Conservation (phyloP, 2,329 filamentous ascomycete genomes). For the Cladosporium sphaerospermum region DNA sequence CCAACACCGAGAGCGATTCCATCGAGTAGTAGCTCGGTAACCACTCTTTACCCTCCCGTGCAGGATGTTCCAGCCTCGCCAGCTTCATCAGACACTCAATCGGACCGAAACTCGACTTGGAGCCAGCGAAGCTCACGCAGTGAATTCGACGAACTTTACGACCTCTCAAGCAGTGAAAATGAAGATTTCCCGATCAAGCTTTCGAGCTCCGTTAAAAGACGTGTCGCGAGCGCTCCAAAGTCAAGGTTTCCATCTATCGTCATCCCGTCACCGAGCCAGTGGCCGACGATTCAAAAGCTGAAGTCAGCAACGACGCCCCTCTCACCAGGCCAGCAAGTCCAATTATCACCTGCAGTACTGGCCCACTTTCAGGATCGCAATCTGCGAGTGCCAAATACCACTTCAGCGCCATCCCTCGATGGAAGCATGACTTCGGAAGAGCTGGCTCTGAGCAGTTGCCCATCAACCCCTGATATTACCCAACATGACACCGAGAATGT, state of each 20-base stretch:
- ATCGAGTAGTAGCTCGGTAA: slow-evolving; percentile 1
- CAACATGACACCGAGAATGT: slow-evolving; percentile 51
- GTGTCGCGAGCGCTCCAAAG: slow-evolving; percentile 21
- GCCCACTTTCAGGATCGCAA: slow-evolving; percentile 57
- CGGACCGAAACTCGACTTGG: slow-evolving; percentile 43
- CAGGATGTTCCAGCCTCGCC: slow-evolving; percentile 46
- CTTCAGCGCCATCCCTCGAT: slow-evolving; percentile 81
- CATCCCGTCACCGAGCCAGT: slow-evolving; percentile 53
- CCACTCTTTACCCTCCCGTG: slow-evolving; percentile 13
- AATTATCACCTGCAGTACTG: slow-evolving; percentile 45
- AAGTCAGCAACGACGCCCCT: slow-evolving; percentile 37
- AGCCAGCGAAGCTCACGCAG: slow-evolving; percentile 59
- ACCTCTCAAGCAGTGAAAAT: slow-evolving; percentile 74
- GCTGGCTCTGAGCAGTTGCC: slow-evolving; percentile 73
- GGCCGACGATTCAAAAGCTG: slow-evolving; percentile 51
- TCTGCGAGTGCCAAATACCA: slow-evolving; percentile 64
- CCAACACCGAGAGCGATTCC: slow-evolving; percentile 37
- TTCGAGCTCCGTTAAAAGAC: slow-evolving; percentile 46
- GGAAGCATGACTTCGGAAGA: slow-evolving; percentile 86
- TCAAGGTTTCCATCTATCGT: slow-evolving; percentile 52
- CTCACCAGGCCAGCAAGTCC: slow-evolving; percentile 42
- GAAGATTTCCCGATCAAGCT: slow-evolving; percentile 47
- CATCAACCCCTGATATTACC: slow-evolving; percentile 68
- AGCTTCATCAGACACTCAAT: slow-evolving; percentile 54
- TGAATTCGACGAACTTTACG: slow-evolving; percentile 82